phyloP scores from a whole-genome alignment of 2,329 filamentous ascomycete genomes.

The Fusarium papillatum region DNA sequence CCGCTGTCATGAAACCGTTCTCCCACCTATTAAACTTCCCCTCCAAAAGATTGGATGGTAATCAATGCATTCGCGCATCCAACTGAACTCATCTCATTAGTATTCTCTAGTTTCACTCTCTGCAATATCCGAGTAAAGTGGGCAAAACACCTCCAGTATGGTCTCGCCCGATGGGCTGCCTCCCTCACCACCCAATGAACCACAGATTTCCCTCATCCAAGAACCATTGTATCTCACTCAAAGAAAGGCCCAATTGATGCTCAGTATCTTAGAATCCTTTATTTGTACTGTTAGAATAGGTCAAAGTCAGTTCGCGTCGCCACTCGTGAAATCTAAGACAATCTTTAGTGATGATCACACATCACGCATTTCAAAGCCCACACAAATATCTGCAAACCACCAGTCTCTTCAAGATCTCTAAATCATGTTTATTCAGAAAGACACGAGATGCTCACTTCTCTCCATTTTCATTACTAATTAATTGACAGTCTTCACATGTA shows the following conservation, averaged over 20 bases:
- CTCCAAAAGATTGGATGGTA: neutral
- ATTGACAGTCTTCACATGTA: neutral
- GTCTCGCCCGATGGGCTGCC: neutral
- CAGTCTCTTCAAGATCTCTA: neutral
- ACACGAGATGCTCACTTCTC: neutral
- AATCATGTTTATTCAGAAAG: neutral
- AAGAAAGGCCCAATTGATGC: neutral
- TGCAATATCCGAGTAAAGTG: neutral
- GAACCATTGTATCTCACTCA: accelerated
- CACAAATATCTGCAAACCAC: neutral
- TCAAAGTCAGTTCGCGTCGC: neutral
- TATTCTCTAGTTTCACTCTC: neutral
- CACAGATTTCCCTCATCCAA: neutral
- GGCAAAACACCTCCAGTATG: neutral
- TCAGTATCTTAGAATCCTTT: neutral
- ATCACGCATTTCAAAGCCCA: neutral
- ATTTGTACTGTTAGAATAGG: neutral
- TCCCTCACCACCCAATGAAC: neutral
- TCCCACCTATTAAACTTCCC: neutral
- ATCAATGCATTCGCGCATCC: no score
- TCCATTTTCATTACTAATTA: neutral
- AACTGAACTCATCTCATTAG: neutral
- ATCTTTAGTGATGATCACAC: neutral
- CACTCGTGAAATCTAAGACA: neutral
- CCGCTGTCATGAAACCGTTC: neutral